These are phyloP conservation scores for Gossypioides kirkii DNA, from an alignment of 345 rosid species.

Conservation along the genomic window DNA sequence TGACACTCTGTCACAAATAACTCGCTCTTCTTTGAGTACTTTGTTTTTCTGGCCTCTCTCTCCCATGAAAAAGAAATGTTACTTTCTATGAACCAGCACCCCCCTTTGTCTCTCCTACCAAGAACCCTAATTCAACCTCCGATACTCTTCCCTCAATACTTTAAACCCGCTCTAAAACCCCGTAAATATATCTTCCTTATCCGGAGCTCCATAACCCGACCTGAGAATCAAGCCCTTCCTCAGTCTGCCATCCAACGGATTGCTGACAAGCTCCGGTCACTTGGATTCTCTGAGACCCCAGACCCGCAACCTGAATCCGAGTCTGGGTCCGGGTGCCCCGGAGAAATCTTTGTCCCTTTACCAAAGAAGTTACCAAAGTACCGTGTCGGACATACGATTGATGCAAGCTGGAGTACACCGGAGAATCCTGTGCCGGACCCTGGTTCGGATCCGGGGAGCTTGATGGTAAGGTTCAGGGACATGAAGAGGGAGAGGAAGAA, in stretches of 20 bases:
- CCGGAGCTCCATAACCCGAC: conserved; percentile 31
- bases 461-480: conserved; percentile 49
- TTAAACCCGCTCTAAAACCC: conserved; percentile 22
- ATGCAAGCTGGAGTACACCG: conserved; percentile 92
- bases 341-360: conserved; percentile 78
- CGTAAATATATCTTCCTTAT: conserved; percentile 14
- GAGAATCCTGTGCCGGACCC: conserved; percentile 77
- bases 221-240: conserved; percentile 33
- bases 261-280: conserved; percentile 91
- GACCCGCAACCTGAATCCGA: conserved; percentile 2
- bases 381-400: conserved; percentile 90
- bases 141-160: conserved; percentile 16
- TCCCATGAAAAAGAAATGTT: conserved; percentile 37
- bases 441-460: conserved; percentile 66
- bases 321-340: conserved; percentile 27
- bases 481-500: conserved; percentile 44
- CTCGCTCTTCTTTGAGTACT: no score
- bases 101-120: conserved; percentile 22
- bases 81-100: conserved; percentile 24
- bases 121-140: conserved; percentile 30
- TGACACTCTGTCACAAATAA: neutral
- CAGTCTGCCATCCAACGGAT: conserved; percentile 77
- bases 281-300: conserved; percentile 54
- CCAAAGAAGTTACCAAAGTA: conserved; percentile 55
- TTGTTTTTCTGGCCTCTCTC: neutral